Base-by-base conservation (phyloP, 2,329 filamentous ascomycete genomes). In the Trichoderma koningii region DNA sequence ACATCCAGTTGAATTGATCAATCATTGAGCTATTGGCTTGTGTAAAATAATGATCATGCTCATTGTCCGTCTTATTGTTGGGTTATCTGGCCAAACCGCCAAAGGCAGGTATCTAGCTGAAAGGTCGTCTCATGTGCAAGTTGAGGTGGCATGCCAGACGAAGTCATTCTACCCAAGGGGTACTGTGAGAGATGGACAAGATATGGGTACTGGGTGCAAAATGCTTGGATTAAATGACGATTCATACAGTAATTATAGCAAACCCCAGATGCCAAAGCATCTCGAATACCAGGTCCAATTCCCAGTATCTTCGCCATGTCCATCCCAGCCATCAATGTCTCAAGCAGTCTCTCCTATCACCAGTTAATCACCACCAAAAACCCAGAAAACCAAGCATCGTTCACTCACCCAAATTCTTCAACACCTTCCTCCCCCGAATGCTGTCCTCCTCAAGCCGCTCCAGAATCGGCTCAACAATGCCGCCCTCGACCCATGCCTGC, bases 381-480 rank as follows among this genome's bases (percentile, higher is more conserved):
- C 51, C 62, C 23, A 51, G 6, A 19, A 23, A 51, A 15, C 55
- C 48, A 53, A 64, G 50, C 15, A 63, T 21, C 47, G 61, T 52
- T 19, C 61, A 64, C 45, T 67, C 55, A 41, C 64, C 66, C 60
- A 77, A 66, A 26, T 77, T 74, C 45, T 72, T 53, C 2, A 77
- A 17, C 5, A 78, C 4, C 65, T 70, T 76, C 5, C 74, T 69
- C 0, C 73, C 76, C 41, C 71, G 72, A 3, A 76, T n/a, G 41
- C 72, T 75, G 12, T 80, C 77, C 14, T 74, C 71, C 55, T 79
- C 76, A 44, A 78, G 75, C 4, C 70, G 66, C 7, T 74, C 75
- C 64, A 81, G 78, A 47, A 77, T 73, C 6, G 71, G 73, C 70
- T 81, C 79, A 21, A 69, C 68, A 6, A 79, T 71, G 1, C 77